Conservation (phyloP, 2,329 filamentous ascomycete genomes). For the Pseudocercospora musae region DNA sequence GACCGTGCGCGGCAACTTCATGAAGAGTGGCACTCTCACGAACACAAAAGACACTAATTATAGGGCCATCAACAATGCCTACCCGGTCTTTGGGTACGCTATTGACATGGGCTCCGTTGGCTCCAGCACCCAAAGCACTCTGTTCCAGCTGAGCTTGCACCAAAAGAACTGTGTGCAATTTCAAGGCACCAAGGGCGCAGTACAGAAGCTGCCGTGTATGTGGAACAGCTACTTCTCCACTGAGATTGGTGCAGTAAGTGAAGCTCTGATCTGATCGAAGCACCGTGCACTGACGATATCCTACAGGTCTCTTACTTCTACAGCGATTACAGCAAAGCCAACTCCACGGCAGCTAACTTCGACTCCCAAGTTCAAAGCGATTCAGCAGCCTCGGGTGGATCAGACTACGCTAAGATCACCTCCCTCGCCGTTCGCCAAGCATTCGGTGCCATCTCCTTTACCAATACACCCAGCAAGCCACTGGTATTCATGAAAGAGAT, state of each 20-base stretch:
- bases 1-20: constrained; percentile 49
- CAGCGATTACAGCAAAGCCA: constrained; percentile 44
- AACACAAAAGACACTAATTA: constrained; percentile 48
- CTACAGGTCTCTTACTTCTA: constrained; percentile 43
- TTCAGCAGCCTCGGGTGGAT: constrained; percentile 45
- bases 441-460: constrained; percentile 50
- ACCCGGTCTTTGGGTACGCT: constrained; percentile 54
- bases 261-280: background rate
- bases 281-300: background rate
- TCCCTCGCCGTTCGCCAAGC: constrained; percentile 51
- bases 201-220: constrained; percentile 43
- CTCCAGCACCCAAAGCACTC: constrained; percentile 35
- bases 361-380: constrained; percentile 46
- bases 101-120: constrained; percentile 48
- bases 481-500: constrained; percentile 59
- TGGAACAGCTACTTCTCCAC: constrained; percentile 52
- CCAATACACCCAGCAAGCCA: constrained; percentile 45
- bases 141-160: constrained; percentile 52
- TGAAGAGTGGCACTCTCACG: constrained; percentile 42
- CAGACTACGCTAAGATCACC: constrained; percentile 50
- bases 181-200: constrained; percentile 35
- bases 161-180: constrained; percentile 53
- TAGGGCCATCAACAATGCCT: constrained; percentile 46
- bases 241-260: constrained; percentile 44
- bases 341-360: constrained; percentile 38